Conservation (phyloP, 495 filamentous ascomycete genomes). For the Penicillium steckii region DNA sequence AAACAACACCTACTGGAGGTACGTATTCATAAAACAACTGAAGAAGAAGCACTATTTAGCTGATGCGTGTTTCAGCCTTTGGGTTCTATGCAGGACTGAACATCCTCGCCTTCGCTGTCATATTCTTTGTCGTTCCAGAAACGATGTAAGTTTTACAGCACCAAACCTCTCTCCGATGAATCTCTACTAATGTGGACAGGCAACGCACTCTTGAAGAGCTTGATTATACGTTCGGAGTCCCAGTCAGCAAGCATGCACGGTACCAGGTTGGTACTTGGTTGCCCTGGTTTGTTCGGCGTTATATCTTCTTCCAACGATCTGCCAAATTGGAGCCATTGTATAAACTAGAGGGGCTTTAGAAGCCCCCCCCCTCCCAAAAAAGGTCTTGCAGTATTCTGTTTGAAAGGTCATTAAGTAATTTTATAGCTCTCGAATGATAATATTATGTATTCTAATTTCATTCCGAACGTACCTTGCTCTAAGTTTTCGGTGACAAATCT, state of each 20-base stretch:
- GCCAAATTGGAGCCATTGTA: slow-evolving; percentile 62
- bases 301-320: slow-evolving; percentile 53
- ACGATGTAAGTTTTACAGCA: slow-evolving; percentile 34
- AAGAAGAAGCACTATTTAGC: no score
- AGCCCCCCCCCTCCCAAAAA: no score
- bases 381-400: no score
- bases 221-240: slow-evolving; percentile 76
- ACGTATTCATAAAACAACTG: slow-evolving; percentile 59
- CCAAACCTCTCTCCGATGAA: not conserved
- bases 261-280: slow-evolving; percentile 63
- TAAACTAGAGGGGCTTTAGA: slow-evolving; percentile 44
- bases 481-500: not conserved
- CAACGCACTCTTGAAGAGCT: slow-evolving; percentile 76
- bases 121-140: slow-evolving; percentile 72
- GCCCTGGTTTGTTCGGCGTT: slow-evolving; percentile 67
- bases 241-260: slow-evolving; percentile 53
- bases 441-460: no score
- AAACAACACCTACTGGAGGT: slow-evolving; percentile 67
- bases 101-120: slow-evolving; percentile 63
- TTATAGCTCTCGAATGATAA: no score
- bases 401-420: no score
- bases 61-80: slow-evolving; percentile 46
- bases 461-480: no score
- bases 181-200: slow-evolving; percentile 35
- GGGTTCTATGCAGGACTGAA: slow-evolving; percentile 58